Percentiles rank a stretch among this genome's conserved stretches.
These are phyloP conservation scores for Populus hybrid DNA, from an alignment of 441 rosid genomes.

Conservation along the genomic window DNA sequence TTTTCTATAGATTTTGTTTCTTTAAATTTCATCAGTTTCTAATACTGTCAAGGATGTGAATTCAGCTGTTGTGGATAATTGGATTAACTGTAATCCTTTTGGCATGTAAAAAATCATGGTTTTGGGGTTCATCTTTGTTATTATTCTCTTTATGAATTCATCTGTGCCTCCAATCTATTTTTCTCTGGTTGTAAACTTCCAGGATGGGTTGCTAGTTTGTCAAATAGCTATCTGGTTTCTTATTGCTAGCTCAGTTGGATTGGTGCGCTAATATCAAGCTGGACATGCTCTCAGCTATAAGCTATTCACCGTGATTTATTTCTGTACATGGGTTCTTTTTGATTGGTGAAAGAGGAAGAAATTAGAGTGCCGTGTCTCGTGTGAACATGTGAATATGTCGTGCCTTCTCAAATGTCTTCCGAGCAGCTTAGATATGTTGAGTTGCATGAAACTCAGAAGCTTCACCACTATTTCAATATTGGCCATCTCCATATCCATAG, in stretches of 20 bases:
- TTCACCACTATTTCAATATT: no score
- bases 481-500: no score
- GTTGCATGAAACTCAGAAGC: no score
- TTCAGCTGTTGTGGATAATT: constrained; percentile 14
- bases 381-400: background rate
- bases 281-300: background rate
- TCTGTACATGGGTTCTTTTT: background rate
- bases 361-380: background rate
- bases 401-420: no score
- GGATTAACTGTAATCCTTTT: background rate
- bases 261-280: background rate
- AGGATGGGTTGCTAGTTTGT: background rate
- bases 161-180: background rate
- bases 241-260: background rate
- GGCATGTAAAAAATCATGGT: background rate
- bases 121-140: background rate
- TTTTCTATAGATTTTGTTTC: background rate
- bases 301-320: background rate
- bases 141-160: background rate
- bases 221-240: background rate
- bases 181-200: background rate
- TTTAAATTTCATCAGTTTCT: background rate
- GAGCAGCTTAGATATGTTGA: no score
- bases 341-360: background rate
- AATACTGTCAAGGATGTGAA: background rate